phyloP scores from a whole-genome alignment of 1,284 basidiomycete species.

The Coniophora puteana region DNA sequence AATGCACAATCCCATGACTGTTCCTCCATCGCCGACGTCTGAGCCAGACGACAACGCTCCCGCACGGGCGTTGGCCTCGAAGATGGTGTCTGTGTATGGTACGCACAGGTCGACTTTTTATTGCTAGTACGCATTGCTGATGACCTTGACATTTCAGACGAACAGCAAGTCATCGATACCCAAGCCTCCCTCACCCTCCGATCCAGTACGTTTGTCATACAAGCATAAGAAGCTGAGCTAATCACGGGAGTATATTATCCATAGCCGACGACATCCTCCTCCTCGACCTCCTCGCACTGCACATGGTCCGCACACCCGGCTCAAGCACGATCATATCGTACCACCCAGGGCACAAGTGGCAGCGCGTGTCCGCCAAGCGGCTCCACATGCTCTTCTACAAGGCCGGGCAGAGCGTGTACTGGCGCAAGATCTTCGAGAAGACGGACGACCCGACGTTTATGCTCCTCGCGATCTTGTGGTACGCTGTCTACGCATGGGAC shows the following conservation, averaged over 20 bases:
- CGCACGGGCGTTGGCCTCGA: neutral
- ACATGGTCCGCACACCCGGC: constrained; percentile 25
- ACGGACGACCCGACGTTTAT: constrained; percentile 45
- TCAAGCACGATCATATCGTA: constrained; percentile 33
- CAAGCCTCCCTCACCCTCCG: constrained; percentile 22
- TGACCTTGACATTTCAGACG: constrained; percentile 13
- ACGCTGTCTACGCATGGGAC: constrained; percentile 51
- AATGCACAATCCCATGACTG: constrained; percentile 4
- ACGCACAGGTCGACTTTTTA: no score
- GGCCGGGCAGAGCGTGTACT: constrained; percentile 38
- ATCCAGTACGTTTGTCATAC: constrained; percentile 16
- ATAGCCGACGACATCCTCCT: constrained; percentile 13
- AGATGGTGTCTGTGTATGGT: constrained; percentile 11
- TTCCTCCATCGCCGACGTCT: neutral
- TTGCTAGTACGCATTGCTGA: neutral
- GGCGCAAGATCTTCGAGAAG: constrained; percentile 42
- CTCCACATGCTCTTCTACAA: constrained; percentile 25
- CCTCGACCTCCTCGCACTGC: constrained; percentile 25
- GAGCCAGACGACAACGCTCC: neutral
- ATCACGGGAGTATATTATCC: constrained; percentile 2
- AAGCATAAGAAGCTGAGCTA: neutral
- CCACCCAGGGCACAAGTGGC: constrained; percentile 23
- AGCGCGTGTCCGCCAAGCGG: constrained; percentile 22
- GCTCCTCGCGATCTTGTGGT: constrained; percentile 45
- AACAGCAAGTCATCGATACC: constrained; percentile 24